A percentile compares a stretch with the other conserved stretches of the same genome.
Conservation (phyloP, 2,329 filamentous ascomycete genomes). For the Cordyceps javanica region DNA sequence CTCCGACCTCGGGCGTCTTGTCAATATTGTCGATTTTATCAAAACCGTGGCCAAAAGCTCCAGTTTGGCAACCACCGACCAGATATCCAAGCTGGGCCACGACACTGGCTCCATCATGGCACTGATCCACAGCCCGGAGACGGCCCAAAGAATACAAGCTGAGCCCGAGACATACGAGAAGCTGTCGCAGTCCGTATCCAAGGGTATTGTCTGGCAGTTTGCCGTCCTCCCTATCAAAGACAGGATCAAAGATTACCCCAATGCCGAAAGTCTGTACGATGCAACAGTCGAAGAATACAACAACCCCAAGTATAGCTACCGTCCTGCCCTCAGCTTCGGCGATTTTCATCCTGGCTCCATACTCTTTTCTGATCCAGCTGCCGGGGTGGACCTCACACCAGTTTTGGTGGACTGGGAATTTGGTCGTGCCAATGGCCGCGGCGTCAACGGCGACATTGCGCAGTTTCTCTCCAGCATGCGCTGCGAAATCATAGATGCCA, state of each 20-base stretch:
- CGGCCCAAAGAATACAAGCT: background rate
- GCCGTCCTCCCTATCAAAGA: conserved; percentile 15
- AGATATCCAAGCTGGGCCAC: conserved; percentile 10
- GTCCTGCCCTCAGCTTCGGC: conserved; percentile 14
- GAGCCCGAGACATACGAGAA: background rate
- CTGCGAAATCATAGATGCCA: conserved; percentile 11
- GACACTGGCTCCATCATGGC: conserved; percentile 14
- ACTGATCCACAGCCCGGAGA: conserved; percentile 11
- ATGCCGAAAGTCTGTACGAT: conserved; percentile 10
- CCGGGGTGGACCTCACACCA: conserved; percentile 10
- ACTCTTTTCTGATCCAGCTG: conserved; percentile 11
- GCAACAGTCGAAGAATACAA: conserved; percentile 13
- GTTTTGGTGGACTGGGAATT: conserved; percentile 19
- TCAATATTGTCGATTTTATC: conserved; percentile 16
- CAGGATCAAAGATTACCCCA: conserved; percentile 8
- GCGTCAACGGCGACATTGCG: conserved; percentile 19
- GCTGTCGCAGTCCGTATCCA: conserved; percentile 13
- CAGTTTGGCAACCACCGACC: background rate
- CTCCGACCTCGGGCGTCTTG: conserved; percentile 12
- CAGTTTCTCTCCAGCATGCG: conserved; percentile 18
- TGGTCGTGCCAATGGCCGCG: conserved; percentile 15
- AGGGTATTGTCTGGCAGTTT: conserved; percentile 11
- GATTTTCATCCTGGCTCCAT: conserved; percentile 18
- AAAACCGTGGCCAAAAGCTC: background rate
- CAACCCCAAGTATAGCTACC: conserved; percentile 5